A percentile compares a stretch with the other conserved stretches of the same genome.
phyloP scores from a whole-genome alignment of 2,329 filamentous ascomycete genomes.

The Trichophyton mentagrophytes region DNA sequence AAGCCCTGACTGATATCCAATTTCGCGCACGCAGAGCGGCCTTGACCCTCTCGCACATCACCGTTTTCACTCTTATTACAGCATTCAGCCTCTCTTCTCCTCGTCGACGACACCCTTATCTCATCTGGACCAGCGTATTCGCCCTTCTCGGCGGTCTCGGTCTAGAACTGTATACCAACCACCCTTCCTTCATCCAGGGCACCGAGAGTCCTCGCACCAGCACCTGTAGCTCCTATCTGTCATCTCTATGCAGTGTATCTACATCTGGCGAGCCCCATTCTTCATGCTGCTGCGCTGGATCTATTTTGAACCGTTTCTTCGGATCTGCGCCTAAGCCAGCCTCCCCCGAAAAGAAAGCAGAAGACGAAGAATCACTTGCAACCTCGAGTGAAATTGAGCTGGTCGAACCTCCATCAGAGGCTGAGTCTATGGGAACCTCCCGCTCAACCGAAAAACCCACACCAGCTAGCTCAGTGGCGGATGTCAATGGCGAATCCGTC shows the following conservation, averaged over 20 bases:
- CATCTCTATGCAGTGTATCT: slow-evolving; percentile 5
- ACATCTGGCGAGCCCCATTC: neutral
- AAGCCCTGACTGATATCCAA: slow-evolving; percentile 57
- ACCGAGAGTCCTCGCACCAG: neutral
- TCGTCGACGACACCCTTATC: slow-evolving; percentile 69
- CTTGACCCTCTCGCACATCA: slow-evolving; percentile 53
- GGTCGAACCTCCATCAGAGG: slow-evolving; percentile 11
- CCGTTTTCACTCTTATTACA: slow-evolving; percentile 58
- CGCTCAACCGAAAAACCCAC: neutral
- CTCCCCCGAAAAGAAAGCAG: slow-evolving; percentile 17
- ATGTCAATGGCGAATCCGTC: slow-evolving; percentile 36
- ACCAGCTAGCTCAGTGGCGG: slow-evolving; percentile 19
- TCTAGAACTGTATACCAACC: slow-evolving; percentile 62
- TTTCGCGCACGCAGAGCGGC: slow-evolving; percentile 52
- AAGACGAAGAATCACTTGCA: slow-evolving; percentile 12
- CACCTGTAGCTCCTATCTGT: slow-evolving; percentile 3
- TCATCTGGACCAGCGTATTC: slow-evolving; percentile 69
- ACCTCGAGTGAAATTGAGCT: slow-evolving; percentile 14
- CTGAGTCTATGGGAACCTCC: slow-evolving; percentile 4
- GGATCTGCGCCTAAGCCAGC: neutral
- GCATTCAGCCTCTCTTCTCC: slow-evolving; percentile 66
- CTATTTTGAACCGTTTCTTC: neutral
- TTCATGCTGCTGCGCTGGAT: neutral
- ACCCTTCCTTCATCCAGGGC: slow-evolving; percentile 38
- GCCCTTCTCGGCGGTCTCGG: slow-evolving; percentile 33